Evolutionary conservation across 805 yeast species (phyloP).

Genomic region (Scheffersomyces amazonensis): DNA sequence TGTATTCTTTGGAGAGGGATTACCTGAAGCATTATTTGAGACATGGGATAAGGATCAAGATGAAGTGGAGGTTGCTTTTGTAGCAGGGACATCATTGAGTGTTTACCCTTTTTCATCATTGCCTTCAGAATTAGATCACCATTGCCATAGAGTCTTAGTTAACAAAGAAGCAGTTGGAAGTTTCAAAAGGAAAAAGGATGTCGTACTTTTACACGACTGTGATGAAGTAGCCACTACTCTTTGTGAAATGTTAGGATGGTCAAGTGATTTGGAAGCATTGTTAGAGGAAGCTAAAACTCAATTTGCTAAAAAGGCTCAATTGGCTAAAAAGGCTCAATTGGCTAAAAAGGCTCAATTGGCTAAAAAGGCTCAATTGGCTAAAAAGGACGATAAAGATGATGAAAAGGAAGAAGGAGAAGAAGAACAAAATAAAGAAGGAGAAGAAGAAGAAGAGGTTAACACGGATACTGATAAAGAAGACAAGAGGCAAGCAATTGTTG

Average conservation of each 20-base stretch:
- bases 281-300: constrained; percentile 14
- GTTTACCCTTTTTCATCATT: constrained; percentile 89
- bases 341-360: constrained; percentile 1
- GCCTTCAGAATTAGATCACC: constrained; percentile 57
- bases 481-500: background rate
- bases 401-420: constrained; percentile 6
- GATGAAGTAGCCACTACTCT: constrained; percentile 61
- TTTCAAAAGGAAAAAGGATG: constrained; percentile 60
- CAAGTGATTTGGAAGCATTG: constrained; percentile 46
- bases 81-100: constrained; percentile 89
- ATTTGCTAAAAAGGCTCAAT: constrained; percentile 6
- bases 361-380: constrained; percentile 8
- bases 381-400: constrained; percentile 5
- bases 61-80: constrained; percentile 66
- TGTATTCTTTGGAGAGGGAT: constrained; percentile 88
- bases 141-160: constrained; percentile 58
- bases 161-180: constrained; percentile 81
- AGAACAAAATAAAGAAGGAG: constrained; percentile 2
- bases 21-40: constrained; percentile 70
- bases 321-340: constrained; percentile 1
- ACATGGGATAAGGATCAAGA: constrained; percentile 58
- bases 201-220: constrained; percentile 58
- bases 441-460: too few relatives aligned
- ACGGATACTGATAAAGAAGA: too few relatives aligned
- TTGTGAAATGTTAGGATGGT: constrained; percentile 64